A percentile compares a stretch with the other conserved stretches of the same genome.
phyloP scores from a whole-genome alignment of 2,329 filamentous ascomycete genomes.

The Ascochyta pisi region DNA sequence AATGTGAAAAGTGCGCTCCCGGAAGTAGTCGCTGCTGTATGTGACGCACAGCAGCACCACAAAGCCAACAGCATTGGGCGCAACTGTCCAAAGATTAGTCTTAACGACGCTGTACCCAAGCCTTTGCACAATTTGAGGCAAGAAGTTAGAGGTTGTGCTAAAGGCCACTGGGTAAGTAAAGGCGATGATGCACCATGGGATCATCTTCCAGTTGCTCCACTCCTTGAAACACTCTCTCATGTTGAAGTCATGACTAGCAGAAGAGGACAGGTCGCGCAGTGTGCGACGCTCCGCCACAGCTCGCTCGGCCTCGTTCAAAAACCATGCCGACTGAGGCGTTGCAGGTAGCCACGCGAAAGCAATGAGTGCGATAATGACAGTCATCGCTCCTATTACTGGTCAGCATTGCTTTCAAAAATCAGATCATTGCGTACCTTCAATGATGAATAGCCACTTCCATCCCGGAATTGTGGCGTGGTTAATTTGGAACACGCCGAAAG shows the following conservation, averaged over 20 bases:
- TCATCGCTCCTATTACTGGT: slow-evolving; percentile 30
- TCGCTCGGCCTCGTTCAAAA: slow-evolving; percentile 46
- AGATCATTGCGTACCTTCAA: slow-evolving; percentile 42
- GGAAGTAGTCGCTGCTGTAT: slow-evolving; percentile 54
- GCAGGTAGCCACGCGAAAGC: slow-evolving; percentile 48
- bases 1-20: slow-evolving; percentile 58
- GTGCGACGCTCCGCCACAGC: slow-evolving; percentile 53
- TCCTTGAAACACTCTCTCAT: slow-evolving; percentile 52
- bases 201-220: slow-evolving; percentile 54
- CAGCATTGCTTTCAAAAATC: neutral
- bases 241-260: slow-evolving; percentile 49
- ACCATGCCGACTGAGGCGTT: slow-evolving; percentile 47
- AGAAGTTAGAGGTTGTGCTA: slow-evolving; percentile 55
- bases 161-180: slow-evolving; percentile 60
- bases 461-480: slow-evolving; percentile 53
- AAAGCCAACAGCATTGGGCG: slow-evolving; percentile 58
- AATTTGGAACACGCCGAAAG: slow-evolving; percentile 58
- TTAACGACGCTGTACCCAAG: slow-evolving; percentile 55
- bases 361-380: slow-evolving; percentile 39
- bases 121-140: slow-evolving; percentile 56
- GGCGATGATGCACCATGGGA: slow-evolving; percentile 54
- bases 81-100: slow-evolving; percentile 59
- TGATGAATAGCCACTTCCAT: slow-evolving; percentile 56
- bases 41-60: slow-evolving; percentile 55
- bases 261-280: slow-evolving; percentile 55